Conservation (phyloP, 768 basidiomycete species). For the Phylloporus sp. region DNA sequence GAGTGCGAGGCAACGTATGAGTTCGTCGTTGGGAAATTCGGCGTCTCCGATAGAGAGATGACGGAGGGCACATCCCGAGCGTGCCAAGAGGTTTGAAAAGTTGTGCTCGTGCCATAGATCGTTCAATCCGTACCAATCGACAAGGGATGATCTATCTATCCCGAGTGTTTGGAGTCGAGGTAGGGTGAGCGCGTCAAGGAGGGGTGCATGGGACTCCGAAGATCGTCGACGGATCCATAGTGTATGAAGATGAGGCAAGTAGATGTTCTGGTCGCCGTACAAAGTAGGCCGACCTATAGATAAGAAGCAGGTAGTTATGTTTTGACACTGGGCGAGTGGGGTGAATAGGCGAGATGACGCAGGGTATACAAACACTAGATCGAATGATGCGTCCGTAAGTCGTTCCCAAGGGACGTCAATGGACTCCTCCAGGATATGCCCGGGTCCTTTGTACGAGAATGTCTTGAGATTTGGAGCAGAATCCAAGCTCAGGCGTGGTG, state of each 20-base stretch:
- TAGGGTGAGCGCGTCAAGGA: constrained; percentile 8
- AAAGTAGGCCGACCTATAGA: no score
- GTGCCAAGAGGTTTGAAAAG: constrained; percentile 13
- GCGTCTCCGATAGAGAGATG: constrained; percentile 10
- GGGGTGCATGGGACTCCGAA: not conserved
- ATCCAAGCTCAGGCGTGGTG: constrained; percentile 1
- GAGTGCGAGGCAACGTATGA: constrained; percentile 16
- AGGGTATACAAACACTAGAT: not conserved
- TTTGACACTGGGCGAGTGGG: constrained; percentile 10
- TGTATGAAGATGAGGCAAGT: constrained; percentile 6
- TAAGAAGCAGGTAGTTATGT: constrained; percentile 17
- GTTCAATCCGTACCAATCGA: not conserved
- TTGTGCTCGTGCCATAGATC: constrained; percentile 1
- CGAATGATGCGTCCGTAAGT: constrained; percentile 12
- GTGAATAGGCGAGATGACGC: not conserved
- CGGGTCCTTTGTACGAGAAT: constrained; percentile 9
- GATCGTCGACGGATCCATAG: constrained; percentile 17
- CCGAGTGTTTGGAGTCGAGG: constrained; percentile 18
- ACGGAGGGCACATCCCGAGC: constrained; percentile 15
- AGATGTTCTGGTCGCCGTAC: not conserved
- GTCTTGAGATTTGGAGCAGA: constrained; percentile 13
- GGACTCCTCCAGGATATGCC: not conserved
- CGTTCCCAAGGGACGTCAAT: constrained; percentile 8
- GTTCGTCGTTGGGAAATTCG: constrained; percentile 11
- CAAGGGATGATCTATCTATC: constrained; percentile 4